These are phyloP conservation scores for Kandelia obovata DNA, from an alignment of 345 rosid genomes.

Conservation along the genomic window DNA sequence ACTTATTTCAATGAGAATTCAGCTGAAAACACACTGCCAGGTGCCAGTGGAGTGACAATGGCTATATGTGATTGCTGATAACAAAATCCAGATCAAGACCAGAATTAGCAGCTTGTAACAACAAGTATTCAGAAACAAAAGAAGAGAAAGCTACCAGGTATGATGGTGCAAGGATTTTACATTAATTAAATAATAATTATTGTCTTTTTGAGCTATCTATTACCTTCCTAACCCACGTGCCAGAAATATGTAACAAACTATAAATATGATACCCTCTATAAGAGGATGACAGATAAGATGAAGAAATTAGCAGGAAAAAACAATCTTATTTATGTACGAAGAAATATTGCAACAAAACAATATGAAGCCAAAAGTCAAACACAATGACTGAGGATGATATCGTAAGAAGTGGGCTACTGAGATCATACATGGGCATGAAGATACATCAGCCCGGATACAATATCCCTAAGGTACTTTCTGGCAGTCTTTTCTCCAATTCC, in stretches of 20 bases:
- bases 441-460: slow-evolving; percentile 84
- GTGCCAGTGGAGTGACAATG: background rate
- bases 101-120: background rate
- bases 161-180: too few species aligned
- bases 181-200: too few species aligned
- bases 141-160: too few species aligned
- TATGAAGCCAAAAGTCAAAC: background rate
- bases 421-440: slow-evolving; percentile 90
- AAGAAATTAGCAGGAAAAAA: background rate
- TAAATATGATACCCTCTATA: background rate
- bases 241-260: background rate
- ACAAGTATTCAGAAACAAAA: too few species aligned
- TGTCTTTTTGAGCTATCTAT: background rate
- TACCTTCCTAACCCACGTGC: background rate
- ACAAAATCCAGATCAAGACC: background rate
- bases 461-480: slow-evolving; percentile 78
- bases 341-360: background rate
- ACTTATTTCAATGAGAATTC: background rate
- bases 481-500: slow-evolving; percentile 74
- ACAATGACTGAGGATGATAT: background rate
- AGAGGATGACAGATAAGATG: background rate
- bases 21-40: too few species aligned
- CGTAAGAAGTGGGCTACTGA: background rate
- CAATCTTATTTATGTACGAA: background rate
- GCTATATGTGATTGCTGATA: background rate